These are phyloP conservation scores for Malbranchea zuffiana DNA, from an alignment of 2,329 filamentous ascomycete genomes.

Conservation along the genomic window DNA sequence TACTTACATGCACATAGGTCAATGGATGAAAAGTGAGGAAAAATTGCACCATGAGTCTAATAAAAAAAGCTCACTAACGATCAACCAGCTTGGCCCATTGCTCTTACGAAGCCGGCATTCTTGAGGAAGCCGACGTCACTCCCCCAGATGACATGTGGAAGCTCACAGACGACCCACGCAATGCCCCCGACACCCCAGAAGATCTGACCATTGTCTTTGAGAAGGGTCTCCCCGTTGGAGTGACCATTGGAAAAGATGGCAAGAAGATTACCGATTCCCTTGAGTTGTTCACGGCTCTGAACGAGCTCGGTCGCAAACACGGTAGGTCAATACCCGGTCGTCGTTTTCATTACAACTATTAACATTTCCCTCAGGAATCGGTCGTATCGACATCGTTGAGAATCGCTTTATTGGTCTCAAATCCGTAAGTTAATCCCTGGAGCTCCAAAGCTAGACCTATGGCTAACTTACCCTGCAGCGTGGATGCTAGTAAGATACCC, in stretches of 20 bases:
- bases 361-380: conserved; percentile 43
- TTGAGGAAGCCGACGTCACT: conserved; percentile 45
- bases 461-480: conserved; percentile 38
- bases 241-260: conserved; percentile 11
- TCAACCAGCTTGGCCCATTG: conserved; percentile 48
- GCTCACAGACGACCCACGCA: conserved; percentile 37
- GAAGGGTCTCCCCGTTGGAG: conserved; percentile 18
- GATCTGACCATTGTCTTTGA: conserved; percentile 19
- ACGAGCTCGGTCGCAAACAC: conserved; percentile 15
- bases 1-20: conserved; percentile 9
- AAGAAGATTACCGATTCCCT: conserved; percentile 13
- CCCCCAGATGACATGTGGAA: conserved; percentile 75
- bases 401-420: conserved; percentile 65
- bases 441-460: not conserved
- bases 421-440: conserved; percentile 13
- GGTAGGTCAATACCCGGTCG: conserved; percentile 5
- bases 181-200: conserved; percentile 18
- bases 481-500: conserved; percentile 14
- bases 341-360: not conserved
- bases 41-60: no score
- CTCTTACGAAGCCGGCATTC: conserved; percentile 61
- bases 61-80: conserved; percentile 4
- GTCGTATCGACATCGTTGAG: conserved; percentile 66
- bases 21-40: conserved; percentile 22
- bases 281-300: conserved; percentile 15